Evolutionary conservation across 352 stramenopile species (phyloP).

Genomic region (Nothophytophthora sp.): DNA sequence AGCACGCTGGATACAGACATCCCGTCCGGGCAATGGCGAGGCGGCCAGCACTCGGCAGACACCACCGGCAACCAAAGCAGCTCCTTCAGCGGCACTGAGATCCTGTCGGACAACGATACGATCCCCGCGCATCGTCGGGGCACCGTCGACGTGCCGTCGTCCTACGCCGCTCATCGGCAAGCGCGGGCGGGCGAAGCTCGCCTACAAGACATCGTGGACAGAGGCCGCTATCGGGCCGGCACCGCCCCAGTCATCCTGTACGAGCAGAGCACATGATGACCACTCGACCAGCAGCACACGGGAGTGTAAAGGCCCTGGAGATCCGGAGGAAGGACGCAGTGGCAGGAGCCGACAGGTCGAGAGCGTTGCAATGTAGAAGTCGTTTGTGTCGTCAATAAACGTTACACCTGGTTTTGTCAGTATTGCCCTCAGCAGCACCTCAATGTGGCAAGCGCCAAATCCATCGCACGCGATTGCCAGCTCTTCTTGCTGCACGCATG

Average conservation of each 20-base stretch:
- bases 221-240: slow-evolving; percentile 16
- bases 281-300: too few species aligned
- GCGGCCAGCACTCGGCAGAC: slow-evolving; percentile 14
- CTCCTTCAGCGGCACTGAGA: slow-evolving; percentile 32
- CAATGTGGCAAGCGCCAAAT: too few species aligned
- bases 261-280: slow-evolving; percentile 22
- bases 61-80: slow-evolving; percentile 1
- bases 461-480: too few species aligned
- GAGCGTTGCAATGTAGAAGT: too few species aligned
- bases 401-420: too few species aligned
- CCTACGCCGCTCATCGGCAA: slow-evolving; percentile 15
- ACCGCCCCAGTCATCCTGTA: slow-evolving; percentile 38
- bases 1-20: slow-evolving; percentile 35
- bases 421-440: too few species aligned
- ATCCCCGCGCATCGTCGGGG: slow-evolving; percentile 20
- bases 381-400: too few species aligned
- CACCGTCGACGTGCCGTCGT: slow-evolving; percentile 32
- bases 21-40: slow-evolving; percentile 30
- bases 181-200: slow-evolving; percentile 5
- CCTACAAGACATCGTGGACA: slow-evolving; percentile 27
- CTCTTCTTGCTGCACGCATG: too few species aligned
- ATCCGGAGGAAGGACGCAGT: too few species aligned
- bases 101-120: slow-evolving; percentile 45
- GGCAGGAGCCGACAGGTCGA: too few species aligned
- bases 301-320: too few species aligned